Evolutionary conservation across 2,329 filamentous ascomycete species (phyloP), one percentile per base, ranked within the genome.

Genomic region (Trichoderma sp.): DNA sequence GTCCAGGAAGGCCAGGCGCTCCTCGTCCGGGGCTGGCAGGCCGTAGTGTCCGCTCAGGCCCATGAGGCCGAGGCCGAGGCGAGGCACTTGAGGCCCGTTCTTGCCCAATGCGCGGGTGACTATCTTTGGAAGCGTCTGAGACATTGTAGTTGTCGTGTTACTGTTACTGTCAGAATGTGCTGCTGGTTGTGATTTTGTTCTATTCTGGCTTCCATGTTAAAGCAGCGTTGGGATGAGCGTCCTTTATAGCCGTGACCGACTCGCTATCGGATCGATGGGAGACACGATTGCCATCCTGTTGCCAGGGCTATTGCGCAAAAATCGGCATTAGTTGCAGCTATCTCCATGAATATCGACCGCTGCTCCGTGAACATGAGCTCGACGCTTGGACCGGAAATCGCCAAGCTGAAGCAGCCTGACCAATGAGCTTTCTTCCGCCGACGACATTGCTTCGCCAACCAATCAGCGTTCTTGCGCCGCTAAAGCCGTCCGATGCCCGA

Each of bases 31-130:
- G 59, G 66, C 64, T 17, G 51, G 60, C 80, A 81, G 4, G 26
- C 79, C 79, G 45, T 80, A 81, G 56, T 68, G 75, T 2, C 71
- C 54, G 28, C 74, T 74, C 30, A 81, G 68, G 2, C 83, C 82
- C 84, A 87, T 86, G 24, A 82, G 74, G n/a, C 85, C 83, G 39
- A 85, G 80, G 9, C 85, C 84, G 7, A 86, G 69, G 10, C 78
- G 77, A 3, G 80, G 78, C 21, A 88, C 80, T 24, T 79, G 69
- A 0, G 82, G 82, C 9, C 84, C 84, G 69, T 82, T 77, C 66
- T 79, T 81, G 65, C 84, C 83, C n/a, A 87, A 75, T 0, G 19
- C 15, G 7, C 67, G 66, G 15, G 67, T 68, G 7, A 62, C 26
- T 9, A 62, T 62, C 48, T 54, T 54, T 4, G 59, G 59, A 19